phyloP scores from a whole-genome alignment of 805 yeast species.

The Nakazawaea sp. region DNA sequence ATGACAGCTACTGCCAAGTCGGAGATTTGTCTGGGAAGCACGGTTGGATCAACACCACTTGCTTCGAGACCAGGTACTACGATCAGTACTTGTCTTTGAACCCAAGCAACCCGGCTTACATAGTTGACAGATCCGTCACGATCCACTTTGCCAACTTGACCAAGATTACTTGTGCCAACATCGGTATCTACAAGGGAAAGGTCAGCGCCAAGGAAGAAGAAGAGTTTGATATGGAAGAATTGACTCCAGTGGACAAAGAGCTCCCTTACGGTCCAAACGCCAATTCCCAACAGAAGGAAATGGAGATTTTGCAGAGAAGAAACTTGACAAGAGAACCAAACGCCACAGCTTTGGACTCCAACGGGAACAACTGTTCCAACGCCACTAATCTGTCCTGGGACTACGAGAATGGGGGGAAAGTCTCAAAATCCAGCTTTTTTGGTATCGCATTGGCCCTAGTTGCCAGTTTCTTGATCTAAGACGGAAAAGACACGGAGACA shows the following conservation, averaged over 20 bases:
- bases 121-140: conserved; percentile 51
- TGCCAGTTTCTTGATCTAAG: no score
- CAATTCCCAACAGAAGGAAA: no score
- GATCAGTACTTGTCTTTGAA: conserved; percentile 64
- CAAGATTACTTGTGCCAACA: conserved; percentile 58
- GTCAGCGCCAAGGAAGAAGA: conserved; percentile 15
- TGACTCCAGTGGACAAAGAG: conserved; percentile 1
- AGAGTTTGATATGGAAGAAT: conserved; percentile 13
- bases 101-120: conserved; percentile 45
- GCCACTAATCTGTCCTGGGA: no score
- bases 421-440: no score
- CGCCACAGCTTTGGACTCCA: no score
- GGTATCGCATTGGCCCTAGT: no score
- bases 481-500: no score
- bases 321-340: no score
- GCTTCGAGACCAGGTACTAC: conserved; percentile 54
- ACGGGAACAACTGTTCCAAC: no score
- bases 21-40: conserved; percentile 79
- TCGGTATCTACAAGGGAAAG: conserved; percentile 26
- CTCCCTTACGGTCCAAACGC: no score
- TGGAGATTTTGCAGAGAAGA: no score
- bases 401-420: no score
- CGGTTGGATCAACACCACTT: conserved; percentile 64
- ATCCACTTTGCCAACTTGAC: conserved; percentile 51
- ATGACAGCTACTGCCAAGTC: conserved; percentile 56